These are phyloP conservation scores for Neocatenulostroma microsporum DNA, from an alignment of 2,329 filamentous ascomycete species.

Conservation along the genomic window DNA sequence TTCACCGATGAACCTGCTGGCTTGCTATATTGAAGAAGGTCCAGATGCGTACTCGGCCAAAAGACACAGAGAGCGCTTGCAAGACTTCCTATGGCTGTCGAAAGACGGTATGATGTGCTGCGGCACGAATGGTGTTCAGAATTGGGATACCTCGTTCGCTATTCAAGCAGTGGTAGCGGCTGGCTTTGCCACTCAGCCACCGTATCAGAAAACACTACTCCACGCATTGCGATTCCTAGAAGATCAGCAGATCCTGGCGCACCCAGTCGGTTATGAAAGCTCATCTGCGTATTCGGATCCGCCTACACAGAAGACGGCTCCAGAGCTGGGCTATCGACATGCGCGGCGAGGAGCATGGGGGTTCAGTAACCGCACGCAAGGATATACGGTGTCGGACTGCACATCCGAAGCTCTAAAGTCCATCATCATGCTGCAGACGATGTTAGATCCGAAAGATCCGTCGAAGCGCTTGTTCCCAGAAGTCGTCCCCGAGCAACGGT, in stretches of 20 bases:
- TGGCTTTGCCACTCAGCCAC: conserved; percentile 65
- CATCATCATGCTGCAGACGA: conserved; percentile 74
- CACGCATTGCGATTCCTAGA: conserved; percentile 82
- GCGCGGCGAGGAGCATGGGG: conserved; percentile 90
- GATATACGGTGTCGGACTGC: conserved; percentile 93
- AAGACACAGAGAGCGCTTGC: conserved; percentile 69
- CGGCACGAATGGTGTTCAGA: conserved; percentile 96
- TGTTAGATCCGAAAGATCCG: conserved; percentile 42
- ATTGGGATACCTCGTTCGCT: conserved; percentile 89
- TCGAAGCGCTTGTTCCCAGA: conserved; percentile 50
- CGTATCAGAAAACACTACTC: conserved; percentile 73
- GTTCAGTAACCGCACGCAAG: conserved; percentile 86
- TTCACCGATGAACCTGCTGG: conserved; percentile 79
- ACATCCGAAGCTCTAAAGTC: conserved; percentile 85
- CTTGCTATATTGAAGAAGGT: conserved; percentile 77
- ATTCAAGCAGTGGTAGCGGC: conserved; percentile 76
- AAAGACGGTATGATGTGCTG: conserved; percentile 88
- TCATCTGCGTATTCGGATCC: conserved; percentile 41
- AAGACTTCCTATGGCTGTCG: conserved; percentile 89
- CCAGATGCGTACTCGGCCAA: conserved; percentile 63
- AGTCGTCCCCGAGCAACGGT: conserved; percentile 65
- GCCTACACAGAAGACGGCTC: conserved; percentile 22
- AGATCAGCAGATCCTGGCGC: conserved; percentile 79
- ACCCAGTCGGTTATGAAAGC: conserved; percentile 65
- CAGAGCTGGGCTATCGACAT: conserved; percentile 62